These are phyloP conservation scores for Lentinus brumalis DNA, from an alignment of 768 basidiomycete genomes.

Conservation along the genomic window DNA sequence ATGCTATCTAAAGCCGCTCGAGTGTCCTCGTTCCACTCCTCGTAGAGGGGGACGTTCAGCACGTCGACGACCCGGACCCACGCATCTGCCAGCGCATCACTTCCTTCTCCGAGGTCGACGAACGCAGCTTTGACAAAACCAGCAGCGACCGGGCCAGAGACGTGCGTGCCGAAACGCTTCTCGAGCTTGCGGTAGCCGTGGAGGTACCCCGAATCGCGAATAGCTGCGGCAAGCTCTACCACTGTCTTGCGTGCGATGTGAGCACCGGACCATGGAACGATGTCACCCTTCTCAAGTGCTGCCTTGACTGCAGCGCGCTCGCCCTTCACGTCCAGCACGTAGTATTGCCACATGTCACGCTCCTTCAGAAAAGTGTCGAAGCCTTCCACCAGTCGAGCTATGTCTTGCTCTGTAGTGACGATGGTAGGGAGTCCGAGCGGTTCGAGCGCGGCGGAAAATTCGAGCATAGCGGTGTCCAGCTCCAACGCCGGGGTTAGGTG, in stretches of 20 bases:
- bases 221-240: constrained; percentile 65
- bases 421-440: constrained; percentile 70
- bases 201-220: constrained; percentile 57
- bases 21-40: constrained; percentile 85
- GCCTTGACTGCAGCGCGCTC: constrained; percentile 63
- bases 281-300: constrained; percentile 49
- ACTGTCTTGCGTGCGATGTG: constrained; percentile 58
- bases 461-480: constrained; percentile 82
- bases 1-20: constrained; percentile 73
- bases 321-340: constrained; percentile 74
- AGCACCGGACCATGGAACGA: constrained; percentile 62
- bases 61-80: constrained; percentile 84
- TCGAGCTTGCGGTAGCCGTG: constrained; percentile 60
- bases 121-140: constrained; percentile 75
- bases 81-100: constrained; percentile 59
- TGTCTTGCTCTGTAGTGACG: constrained; percentile 65
- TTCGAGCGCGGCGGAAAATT: constrained; percentile 71
- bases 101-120: constrained; percentile 44
- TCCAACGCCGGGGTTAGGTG: constrained; percentile 92
- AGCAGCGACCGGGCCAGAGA: constrained; percentile 67
- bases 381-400: constrained; percentile 64
- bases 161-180: constrained; percentile 66
- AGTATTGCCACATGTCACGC: constrained; percentile 90
- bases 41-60: constrained; percentile 86
- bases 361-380: constrained; percentile 62